Evolutionary conservation across 2,329 filamentous ascomycete species (phyloP).

Genomic region (Xylaria multiplex): DNA sequence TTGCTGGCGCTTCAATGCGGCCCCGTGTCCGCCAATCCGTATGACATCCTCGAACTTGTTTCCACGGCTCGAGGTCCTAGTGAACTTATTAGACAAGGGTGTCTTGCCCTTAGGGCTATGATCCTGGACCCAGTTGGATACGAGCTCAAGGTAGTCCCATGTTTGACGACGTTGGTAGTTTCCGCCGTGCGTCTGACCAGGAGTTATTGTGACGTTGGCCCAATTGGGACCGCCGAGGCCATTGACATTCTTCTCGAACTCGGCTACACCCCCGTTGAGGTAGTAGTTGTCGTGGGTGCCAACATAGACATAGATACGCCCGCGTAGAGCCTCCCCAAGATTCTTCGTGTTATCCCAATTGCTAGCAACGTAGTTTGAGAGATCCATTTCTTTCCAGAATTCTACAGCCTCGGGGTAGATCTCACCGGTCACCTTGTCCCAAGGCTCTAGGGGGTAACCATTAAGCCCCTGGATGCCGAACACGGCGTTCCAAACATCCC

Average conservation of each 20-base stretch:
- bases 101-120: slow-evolving; percentile 35
- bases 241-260: slow-evolving; percentile 36
- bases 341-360: slow-evolving; percentile 36
- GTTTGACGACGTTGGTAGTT: slow-evolving; percentile 37
- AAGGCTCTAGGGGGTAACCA: slow-evolving; percentile 40
- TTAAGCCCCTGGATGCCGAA: slow-evolving; percentile 41
- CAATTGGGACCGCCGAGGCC: slow-evolving; percentile 34
- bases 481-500: slow-evolving; percentile 42
- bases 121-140: slow-evolving; percentile 34
- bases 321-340: slow-evolving; percentile 36
- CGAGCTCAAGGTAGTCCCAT: slow-evolving; percentile 41
- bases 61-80: slow-evolving; percentile 33
- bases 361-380: slow-evolving; percentile 34
- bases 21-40: slow-evolving; percentile 30
- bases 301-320: slow-evolving; percentile 39
- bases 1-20: slow-evolving; percentile 37
- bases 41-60: slow-evolving; percentile 37
- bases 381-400: slow-evolving; percentile 39
- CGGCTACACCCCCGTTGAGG: slow-evolving; percentile 38
- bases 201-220: slow-evolving; percentile 41
- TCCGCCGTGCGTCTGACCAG: slow-evolving; percentile 36
- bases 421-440: slow-evolving; percentile 43
- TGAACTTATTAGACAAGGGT: slow-evolving; percentile 20
- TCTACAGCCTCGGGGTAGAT: slow-evolving; percentile 38
- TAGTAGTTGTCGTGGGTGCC: slow-evolving; percentile 41